Base-by-base conservation (phyloP, 1,284 basidiomycete species). In the Ceratobasidium sp. region DNA sequence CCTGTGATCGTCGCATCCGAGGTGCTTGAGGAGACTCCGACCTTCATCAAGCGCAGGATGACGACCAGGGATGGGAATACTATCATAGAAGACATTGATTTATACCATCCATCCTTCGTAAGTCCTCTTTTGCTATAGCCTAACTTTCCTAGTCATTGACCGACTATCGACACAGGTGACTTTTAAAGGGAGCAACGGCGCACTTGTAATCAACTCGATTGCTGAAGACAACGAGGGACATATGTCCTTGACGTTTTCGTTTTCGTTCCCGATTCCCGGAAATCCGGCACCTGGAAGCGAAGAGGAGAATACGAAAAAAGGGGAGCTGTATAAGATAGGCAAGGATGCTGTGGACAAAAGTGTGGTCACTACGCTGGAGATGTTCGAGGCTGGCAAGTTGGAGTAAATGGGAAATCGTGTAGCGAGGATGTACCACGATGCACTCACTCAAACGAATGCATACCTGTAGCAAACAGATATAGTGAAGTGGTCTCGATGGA, bases 381-480 rank as follows among this genome's bases (percentile, higher is more conserved):
- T 75, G 61, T 54, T 65, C 17, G 73, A 65, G 61, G 73, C 49
- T 49, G 73, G 61, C 3, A 56, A 75, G 61, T 56, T 75, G 60
- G 53, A 45, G 28, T 65, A 42, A 20, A 2, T 49, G 17, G n/a
- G 47, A 20, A 49, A 13, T 6, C n/a, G 10, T 45, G 42, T 45
- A 45, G 17, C 42, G 39, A 42, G n/a, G 6, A 42, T 42, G 39
- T 13, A 42, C 39, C n/a, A n/a, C n/a, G n/a, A n/a, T n/a, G n/a
- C n/a, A n/a, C n/a, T n/a, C n/a, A n/a, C n/a, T n/a, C n/a, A n/a
- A n/a, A n/a, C n/a, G n/a, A n/a, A n/a, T n/a, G n/a, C n/a, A n/a
- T n/a, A n/a, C n/a, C n/a, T n/a, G n/a, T n/a, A n/a, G n/a, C n/a
- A n/a, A n/a, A n/a, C n/a, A n/a, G n/a, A n/a, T n/a, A n/a, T n/a